Evolutionary conservation across 1,139 yeast species (phyloP), one percentile per base, ranked within the genome.

Genomic region (Nakaseomyces delphensis): DNA sequence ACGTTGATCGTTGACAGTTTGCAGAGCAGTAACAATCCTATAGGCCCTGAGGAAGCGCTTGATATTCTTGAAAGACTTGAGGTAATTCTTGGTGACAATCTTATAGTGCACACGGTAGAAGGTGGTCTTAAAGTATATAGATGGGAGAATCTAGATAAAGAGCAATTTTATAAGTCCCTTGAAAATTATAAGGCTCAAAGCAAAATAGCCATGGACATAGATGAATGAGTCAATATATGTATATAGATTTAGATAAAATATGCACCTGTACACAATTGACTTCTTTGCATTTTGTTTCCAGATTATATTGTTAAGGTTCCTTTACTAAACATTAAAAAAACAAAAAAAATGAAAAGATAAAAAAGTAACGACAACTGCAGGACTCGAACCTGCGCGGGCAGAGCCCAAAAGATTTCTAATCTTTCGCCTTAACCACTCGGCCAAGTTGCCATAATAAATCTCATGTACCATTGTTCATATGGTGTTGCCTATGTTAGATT

Each of bases 401-500:
- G 55, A 60, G 63, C 71, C 71, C 71, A 67, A 68, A 67, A 67
- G 72, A 67, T 68, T 68, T 68, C 73, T 68, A 68, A 68, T 68
- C 73, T 68, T 67, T 66, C 73, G 71, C 73, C 73, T 68, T 68
- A 68, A 68, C 73, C 73, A 66, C 73, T 68, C 73, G 73, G 73
- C 71, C 72, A 68, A 65, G 68, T 64, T 66, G 70, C 70, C 70
- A 21, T 41, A 38, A 13, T 27, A 14, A 20, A n/a, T n/a, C n/a
- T n/a, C n/a, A n/a, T n/a, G n/a, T n/a, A n/a, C n/a, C n/a, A n/a
- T n/a, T n/a, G n/a, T n/a, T n/a, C n/a, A n/a, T n/a, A n/a, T n/a
- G n/a, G n/a, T n/a, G n/a, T n/a, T n/a, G n/a, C n/a, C n/a, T n/a
- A n/a, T n/a, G n/a, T n/a, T n/a, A n/a, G n/a, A n/a, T n/a, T n/a